phyloP scores from a whole-genome alignment of 176 grass and related monocot genomes.

The Ensete ventricosum region DNA sequence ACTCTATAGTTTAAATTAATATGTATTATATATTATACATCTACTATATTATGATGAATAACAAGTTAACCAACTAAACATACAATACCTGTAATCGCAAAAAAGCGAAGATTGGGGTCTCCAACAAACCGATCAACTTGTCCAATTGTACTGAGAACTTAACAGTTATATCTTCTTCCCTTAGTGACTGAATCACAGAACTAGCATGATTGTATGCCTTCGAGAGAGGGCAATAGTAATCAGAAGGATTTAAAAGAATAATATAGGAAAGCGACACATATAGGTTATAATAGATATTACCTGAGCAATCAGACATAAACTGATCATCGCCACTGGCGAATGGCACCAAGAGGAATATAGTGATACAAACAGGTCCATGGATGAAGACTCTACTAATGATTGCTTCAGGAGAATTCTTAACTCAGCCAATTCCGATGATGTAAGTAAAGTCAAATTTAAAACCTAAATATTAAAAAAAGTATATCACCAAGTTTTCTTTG shows the following conservation, averaged over 20 bases:
- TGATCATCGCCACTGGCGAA: conserved; percentile 88
- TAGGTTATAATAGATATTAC: conserved; percentile 26
- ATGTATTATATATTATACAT: no score
- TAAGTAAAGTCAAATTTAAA: conserved; percentile 96
- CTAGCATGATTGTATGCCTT: conserved; percentile 89
- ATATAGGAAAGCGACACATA: conserved; percentile 8
- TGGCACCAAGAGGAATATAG: conserved; percentile 92
- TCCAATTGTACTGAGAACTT: conserved; percentile 90
- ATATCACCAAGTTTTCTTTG: neutral
- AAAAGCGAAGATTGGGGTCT: conserved; percentile 96
- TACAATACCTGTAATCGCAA: conserved; percentile 86
- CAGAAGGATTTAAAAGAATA: conserved; percentile 17
- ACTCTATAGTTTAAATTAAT: no score
- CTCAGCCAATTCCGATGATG: conserved; percentile 71
- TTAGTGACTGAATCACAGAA: conserved; percentile 82
- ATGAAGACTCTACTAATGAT: conserved; percentile 68
- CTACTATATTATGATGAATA: no score
- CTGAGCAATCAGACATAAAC: conserved; percentile 92
- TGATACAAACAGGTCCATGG: conserved; percentile 72
- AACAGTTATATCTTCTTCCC: conserved; percentile 90
- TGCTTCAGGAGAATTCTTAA: conserved; percentile 69
- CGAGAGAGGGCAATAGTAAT: conserved; percentile 22
- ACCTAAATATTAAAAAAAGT: conserved; percentile 35
- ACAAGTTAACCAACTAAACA: no score
- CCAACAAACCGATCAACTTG: conserved; percentile 76